A percentile compares a stretch with the other conserved stretches of the same genome.
phyloP scores from a whole-genome alignment of 208 protist species.

The Tritrichomonas musculus region DNA sequence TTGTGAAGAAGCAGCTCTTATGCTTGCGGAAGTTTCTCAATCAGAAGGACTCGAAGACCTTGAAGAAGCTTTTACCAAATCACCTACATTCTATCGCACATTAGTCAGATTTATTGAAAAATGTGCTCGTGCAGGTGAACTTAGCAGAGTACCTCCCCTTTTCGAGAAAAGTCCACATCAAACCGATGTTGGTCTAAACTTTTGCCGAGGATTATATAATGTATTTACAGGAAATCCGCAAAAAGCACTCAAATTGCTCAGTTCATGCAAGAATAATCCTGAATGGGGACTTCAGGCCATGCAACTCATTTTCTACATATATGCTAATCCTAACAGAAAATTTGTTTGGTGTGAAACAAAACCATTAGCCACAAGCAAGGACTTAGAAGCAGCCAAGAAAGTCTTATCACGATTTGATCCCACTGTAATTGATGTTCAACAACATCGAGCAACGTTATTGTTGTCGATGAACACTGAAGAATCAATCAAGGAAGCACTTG shows the following conservation, averaged over 20 bases:
- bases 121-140: background rate
- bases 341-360: constrained; percentile 30
- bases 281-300: background rate
- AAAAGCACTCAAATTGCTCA: background rate
- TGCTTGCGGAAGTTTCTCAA: background rate
- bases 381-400: background rate
- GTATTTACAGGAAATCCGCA: background rate
- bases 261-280: background rate
- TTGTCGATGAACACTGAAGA: background rate
- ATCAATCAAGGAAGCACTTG: background rate
- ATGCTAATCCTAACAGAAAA: background rate
- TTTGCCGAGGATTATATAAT: background rate
- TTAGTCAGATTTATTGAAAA: constrained; percentile 23
- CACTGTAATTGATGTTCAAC: background rate
- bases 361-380: background rate
- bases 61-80: background rate
- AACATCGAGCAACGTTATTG: background rate
- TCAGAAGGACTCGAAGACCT: background rate
- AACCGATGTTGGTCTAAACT: background rate
- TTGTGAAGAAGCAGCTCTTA: constrained; percentile 20
- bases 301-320: background rate
- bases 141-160: background rate
- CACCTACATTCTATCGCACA: background rate
- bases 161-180: background rate
- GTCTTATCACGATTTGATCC: background rate